Conservation (phyloP, 768 basidiomycete genomes). For the Holtermanniella nyarrowii region DNA sequence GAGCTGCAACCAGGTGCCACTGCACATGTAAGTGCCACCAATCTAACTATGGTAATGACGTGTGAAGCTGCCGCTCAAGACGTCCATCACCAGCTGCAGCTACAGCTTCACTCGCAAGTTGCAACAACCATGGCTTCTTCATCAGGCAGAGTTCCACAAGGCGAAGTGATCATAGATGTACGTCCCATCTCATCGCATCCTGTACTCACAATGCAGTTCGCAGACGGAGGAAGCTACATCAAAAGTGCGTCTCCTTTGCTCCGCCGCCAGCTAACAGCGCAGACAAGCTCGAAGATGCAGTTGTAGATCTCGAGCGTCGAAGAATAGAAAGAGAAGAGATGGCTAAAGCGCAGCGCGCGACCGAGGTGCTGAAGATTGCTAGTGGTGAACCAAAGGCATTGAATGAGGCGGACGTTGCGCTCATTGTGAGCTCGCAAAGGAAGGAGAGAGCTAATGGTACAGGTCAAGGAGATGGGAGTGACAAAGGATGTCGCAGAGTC, state of each 20-base stretch:
- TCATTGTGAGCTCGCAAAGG: conserved; percentile 15
- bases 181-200: conserved; percentile 2
- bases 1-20: too few species aligned
- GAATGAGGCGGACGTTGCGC: conserved; percentile 27
- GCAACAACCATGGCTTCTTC: conserved; percentile 1
- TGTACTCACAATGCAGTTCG: conserved; percentile 15
- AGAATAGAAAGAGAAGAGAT: conserved; percentile 28
- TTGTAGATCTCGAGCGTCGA: conserved; percentile 22
- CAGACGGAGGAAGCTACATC: conserved; percentile 32
- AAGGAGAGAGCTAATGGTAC: background rate
- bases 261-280: background rate
- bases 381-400: conserved; percentile 1
- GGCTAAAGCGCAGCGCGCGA: conserved; percentile 25
- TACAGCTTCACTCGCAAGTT: too few species aligned
- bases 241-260: conserved; percentile 17
- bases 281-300: conserved; percentile 31
- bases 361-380: conserved; percentile 23
- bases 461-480: conserved; percentile 25
- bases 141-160: conserved; percentile 29
- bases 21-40: too few species aligned
- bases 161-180: conserved; percentile 35
- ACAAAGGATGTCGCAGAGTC: conserved; percentile 16
- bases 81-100: too few species aligned
- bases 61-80: too few species aligned
- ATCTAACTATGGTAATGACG: too few species aligned